Base-by-base conservation (phyloP, 2,329 filamentous ascomycete species). In the Phaeosphaeria sp. region DNA sequence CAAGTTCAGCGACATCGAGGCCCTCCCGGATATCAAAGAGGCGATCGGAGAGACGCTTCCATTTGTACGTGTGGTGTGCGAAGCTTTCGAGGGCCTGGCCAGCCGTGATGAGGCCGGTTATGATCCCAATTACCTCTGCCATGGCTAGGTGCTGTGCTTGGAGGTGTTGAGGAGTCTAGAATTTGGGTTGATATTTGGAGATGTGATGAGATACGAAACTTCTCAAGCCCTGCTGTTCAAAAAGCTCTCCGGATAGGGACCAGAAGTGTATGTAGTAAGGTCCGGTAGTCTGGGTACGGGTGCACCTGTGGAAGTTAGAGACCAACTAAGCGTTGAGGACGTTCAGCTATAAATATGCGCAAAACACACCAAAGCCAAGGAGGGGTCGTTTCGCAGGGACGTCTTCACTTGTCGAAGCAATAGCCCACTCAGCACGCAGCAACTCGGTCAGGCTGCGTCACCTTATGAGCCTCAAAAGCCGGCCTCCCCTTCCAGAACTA, bases 21-120 rank as follows among this genome's bases (percentile, higher is more conserved):
- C 63, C 63, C 55, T 70, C 61, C 13, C 54, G 56, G 7, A 71
- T 56, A 48, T 73, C 70, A 53, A 68, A 61, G 1, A 73, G 60
- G 40, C 62, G 63, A 17, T 71, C 57, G 5, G 65, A 71, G 8
- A 70, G 33, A 17, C 51, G 46, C 45, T 53, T 60, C 64, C 64
- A 72, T 59, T 57, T 55, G 18, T 55, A 50, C 11, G 61, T 63
- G 36, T 71, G 64, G 3, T 50, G 51, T 52, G 66, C 64, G 24
- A 73, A 63, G 6, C 52, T 63, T 13, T 60, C 50, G 11, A 73
- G 54, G 18, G 58, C 54, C 24, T 64, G 56, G 5, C 59, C 60
- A 9, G 65, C 56, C n/a, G 66, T 57, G n/a, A 53, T 49, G 8
- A 72, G 56, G 7, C 56, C 62, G 13, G 66, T 55, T 6, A 66